Evolutionary conservation across 768 basidiomycete genomes (phyloP), one percentile per base, ranked within the genome.

Genomic region (Brasilioporus rufonigricans): DNA sequence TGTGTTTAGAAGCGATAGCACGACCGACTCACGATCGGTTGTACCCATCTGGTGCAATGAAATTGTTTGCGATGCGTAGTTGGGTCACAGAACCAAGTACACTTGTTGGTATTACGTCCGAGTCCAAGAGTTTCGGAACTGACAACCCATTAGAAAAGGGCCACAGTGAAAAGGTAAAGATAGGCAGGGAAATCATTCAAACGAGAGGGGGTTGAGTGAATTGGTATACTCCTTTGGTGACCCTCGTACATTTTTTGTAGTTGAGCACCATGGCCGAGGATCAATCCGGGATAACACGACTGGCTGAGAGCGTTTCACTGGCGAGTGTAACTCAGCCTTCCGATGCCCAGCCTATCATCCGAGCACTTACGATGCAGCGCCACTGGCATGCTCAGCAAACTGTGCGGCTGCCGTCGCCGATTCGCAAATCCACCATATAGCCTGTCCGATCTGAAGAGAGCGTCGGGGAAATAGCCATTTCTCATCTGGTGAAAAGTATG

Each of bases 1-100:
- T 26, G 18, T 3, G 9, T 32, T 10, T 4, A 6, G 27, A 5
- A 26, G 23, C 5, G 18, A 27, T 14, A 40, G n/a, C 10, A 14
- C 18, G 26, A 13, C 16, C 8, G 13, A 41, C 52, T 35, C 39
- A 53, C 53, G 51, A 52, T 52, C 51, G 44, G 16, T 52, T 46
- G 36, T 18, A 52, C 10, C 51, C 51, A 23, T 52, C 51, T n/a
- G 51, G 51, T 3, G 51, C 26, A 6, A 45, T 39, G 21, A 18
- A 39, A 3, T n/a, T 2, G 27, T 52, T 52, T 2, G 26, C 26
- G 21, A 52, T 14, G 13, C 21, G 26, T 6, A 52, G 35, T 38
- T 23, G 19, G 36, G 8, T 24, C 19, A 45, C 44, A 4, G 51
- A 36, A 31, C 44, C 51, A n/a, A 52, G n/a, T 44, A 21, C 44